Evolutionary conservation across 805 yeast genomes (phyloP), one percentile per base, ranked within the genome.

Genomic region (Millerozyma miso): DNA sequence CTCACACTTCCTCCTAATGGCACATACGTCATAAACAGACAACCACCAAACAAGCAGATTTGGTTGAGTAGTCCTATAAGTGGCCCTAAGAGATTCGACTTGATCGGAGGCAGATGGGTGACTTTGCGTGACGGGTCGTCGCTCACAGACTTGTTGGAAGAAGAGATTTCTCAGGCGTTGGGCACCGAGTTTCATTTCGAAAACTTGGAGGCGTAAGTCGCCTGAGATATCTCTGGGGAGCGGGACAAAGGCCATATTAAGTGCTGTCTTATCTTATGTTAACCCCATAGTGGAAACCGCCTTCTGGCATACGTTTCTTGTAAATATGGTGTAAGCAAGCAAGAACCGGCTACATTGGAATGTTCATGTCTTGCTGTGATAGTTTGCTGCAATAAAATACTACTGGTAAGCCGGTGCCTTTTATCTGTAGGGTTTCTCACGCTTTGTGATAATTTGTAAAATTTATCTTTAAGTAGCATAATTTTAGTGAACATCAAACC

Each of bases 31-130:
- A 83, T 93, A 58, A 93, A 93, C 69, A 91, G 89, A 58, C 98
- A 93, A 65, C 99, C 99, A 1, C 97, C 99, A 3, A 93, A 89
- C 65, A 85, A 87, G 64, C 99, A 93, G 62, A 84, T 93, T 23
- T 93, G 99, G 99, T 73, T 91, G 41, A 80, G 95, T 45, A 85
- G 96, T 35, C 99, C 99, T 0, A 58, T 88, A 3, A 85, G 95
- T 5, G 99, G 99, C 0, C 99, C 99, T 4, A 88, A 89, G 57
- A 55, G 74, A 43, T 65, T 58, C 46, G 98, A 93, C 60, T 78
- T 76, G 48, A 72, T 85, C 35, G 74, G 79, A 34, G 86, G 85
- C 3, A 68, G 73, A 43, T 93, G 99, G 99, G 65, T 81, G 10
- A 83, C 90, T 10, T 60, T 85, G 43, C 76, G 98, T 50, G 96